These are phyloP conservation scores for Teunomyces pallodes DNA, from an alignment of 805 yeast species.

Conservation along the genomic window DNA sequence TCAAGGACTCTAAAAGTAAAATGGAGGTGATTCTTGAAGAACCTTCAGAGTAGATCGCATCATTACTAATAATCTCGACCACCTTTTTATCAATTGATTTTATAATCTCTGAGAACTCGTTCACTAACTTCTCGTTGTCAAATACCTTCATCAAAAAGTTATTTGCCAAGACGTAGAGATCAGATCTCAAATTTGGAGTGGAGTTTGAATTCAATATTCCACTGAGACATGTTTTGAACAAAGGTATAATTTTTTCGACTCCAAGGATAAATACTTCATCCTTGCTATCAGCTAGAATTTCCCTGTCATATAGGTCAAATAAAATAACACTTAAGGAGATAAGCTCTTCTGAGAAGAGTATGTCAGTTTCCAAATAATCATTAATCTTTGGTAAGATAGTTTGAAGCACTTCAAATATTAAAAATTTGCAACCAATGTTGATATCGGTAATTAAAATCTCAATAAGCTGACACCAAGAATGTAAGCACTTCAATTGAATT, in stretches of 20 bases:
- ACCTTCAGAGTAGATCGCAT: conserved; percentile 78
- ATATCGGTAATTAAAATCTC: conserved; percentile 71
- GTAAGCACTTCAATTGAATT: conserved; percentile 60
- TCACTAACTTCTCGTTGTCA: conserved; percentile 38
- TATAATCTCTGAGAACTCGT: conserved; percentile 52
- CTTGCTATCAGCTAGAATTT: conserved; percentile 14
- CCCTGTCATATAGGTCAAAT: conserved; percentile 55
- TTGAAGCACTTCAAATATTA: conserved; percentile 76
- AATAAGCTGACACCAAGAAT: conserved; percentile 80
- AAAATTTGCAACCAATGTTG: conserved; percentile 46
- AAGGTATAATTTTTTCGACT: conserved; percentile 56
- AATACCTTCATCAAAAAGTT: conserved; percentile 57
- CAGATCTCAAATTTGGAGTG: conserved; percentile 67
- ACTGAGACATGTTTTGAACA: conserved; percentile 70
- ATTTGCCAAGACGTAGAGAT: conserved; percentile 71
- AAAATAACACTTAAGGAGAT: conserved; percentile 73
- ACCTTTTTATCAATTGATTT: conserved; percentile 59
- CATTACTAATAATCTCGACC: conserved; percentile 66
- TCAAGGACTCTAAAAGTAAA: conserved; percentile 66
- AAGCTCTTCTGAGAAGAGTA: conserved; percentile 68
- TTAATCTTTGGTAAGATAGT: conserved; percentile 71
- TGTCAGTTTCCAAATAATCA: conserved; percentile 66
- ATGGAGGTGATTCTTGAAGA: conserved; percentile 72
- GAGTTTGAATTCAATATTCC: conserved; percentile 74
- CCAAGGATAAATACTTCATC: conserved; percentile 20